phyloP scores from a whole-genome alignment of 768 basidiomycete genomes.

The Suillus clintonianus region DNA sequence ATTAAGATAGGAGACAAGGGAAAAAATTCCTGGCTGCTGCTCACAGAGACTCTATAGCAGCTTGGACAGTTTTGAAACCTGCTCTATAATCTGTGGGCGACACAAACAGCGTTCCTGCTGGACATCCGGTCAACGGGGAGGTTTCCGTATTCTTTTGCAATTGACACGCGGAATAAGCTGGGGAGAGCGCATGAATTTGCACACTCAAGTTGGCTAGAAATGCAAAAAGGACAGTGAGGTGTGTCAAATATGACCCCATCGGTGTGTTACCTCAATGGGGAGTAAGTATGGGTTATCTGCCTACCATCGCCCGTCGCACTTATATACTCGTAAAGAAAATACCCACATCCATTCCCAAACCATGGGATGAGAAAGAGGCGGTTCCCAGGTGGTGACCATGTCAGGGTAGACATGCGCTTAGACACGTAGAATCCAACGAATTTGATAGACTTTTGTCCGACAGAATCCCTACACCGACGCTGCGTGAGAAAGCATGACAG shows the following conservation, averaged over 20 bases:
- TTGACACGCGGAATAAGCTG: constrained; percentile 48
- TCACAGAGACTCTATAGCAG: constrained; percentile 40
- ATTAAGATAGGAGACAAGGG: neutral
- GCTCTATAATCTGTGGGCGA: constrained; percentile 32
- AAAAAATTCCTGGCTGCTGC: constrained; percentile 13
- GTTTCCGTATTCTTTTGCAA: constrained; percentile 40
- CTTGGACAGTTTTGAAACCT: constrained; percentile 23
- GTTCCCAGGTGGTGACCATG: neutral
- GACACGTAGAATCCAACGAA: neutral
- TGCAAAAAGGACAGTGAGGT: neutral
- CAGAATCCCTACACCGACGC: neutral
- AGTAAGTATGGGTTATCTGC: neutral
- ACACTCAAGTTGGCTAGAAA: neutral
- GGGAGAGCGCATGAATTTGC: constrained; percentile 39
- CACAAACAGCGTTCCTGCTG: constrained; percentile 37
- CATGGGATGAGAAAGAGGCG: neutral
- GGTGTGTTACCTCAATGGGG: neutral
- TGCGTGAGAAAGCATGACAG: neutral
- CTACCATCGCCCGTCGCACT: neutral
- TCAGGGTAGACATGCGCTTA: neutral
- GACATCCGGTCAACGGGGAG: constrained; percentile 52
- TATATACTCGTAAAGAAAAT: neutral
- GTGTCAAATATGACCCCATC: neutral
- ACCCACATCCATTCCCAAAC: neutral
- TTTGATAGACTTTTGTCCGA: neutral